Evolutionary conservation across 2,329 filamentous ascomycete species (phyloP), one percentile per base, ranked within the genome.

Genomic region (Cylindrodendrum hubeiense): DNA sequence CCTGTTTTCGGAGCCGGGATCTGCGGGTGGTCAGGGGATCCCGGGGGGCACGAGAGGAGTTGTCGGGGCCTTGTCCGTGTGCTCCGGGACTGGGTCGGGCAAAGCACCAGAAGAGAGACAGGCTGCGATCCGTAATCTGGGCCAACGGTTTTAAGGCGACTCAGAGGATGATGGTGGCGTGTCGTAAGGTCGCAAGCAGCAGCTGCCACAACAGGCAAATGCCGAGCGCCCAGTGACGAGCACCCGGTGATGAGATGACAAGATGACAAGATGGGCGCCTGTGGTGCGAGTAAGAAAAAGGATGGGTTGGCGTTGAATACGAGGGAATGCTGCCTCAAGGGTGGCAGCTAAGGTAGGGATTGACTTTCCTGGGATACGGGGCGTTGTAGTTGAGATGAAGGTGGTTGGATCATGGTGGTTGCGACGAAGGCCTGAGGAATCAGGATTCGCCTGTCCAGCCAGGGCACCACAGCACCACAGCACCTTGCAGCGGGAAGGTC

Each of bases 281-380:
- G 50, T 39, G 49, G 19, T 28, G 46, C 10, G n/a, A 50, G 47
- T n/a, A 54, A 33, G 43, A 41, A 52, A 24, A 52, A 39, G 37
- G 43, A 63, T 58, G 46, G 47, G 39, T 33, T 43, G 71, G 64
- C 60, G 57, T 66, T 72, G 71, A 72, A 73, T 74, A 73, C 71
- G 71, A 73, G 71, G 59, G 56, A 67, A 65, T 74, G 69, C 47
- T 68, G 61, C 60, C 44, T 49, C 64, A 54, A 56, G 59, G 59
- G 59, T 65, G 50, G 62, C 47, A 56, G 57, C 62, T 60, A 56
- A 39, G 46, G 43, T 60, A 56, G 47, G 46, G 43, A 65, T 65
- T 65, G 57, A 37, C 50, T 65, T 60, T 44, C 30, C 41, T 53
- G 19, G 21, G 44, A 50, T 21, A 37, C 28, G 59, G 44, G 52